These are phyloP conservation scores for Russula sp. DNA, from an alignment of 768 basidiomycete genomes.

Conservation along the genomic window DNA sequence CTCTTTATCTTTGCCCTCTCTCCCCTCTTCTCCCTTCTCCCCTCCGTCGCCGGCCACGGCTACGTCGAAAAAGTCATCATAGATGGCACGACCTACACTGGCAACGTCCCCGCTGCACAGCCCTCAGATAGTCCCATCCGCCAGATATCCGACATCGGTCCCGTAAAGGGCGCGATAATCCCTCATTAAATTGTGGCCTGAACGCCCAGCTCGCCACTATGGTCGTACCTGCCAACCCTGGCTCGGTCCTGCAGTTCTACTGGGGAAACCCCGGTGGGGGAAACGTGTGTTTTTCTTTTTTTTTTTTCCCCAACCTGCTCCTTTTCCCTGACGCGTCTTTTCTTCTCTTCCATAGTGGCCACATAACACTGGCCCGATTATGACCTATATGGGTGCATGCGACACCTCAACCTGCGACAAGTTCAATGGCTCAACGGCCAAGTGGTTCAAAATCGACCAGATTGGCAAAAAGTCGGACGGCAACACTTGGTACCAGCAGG, in stretches of 20 bases:
- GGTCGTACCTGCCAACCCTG: constrained; percentile 57
- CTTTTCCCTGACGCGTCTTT: background rate
- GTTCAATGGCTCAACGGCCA: constrained; percentile 56
- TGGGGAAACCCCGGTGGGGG: constrained; percentile 48
- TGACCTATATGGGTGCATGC: constrained; percentile 74
- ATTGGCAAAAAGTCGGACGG: constrained; percentile 33
- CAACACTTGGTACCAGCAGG: constrained; percentile 35
- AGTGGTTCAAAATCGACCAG: constrained; percentile 66
- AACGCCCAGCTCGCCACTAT: constrained; percentile 46
- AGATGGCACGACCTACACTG: constrained; percentile 26
- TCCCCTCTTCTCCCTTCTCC: constrained; percentile 32
- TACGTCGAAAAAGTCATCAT: constrained; percentile 23
- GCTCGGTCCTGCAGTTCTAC: constrained; percentile 48
- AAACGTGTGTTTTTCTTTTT: constrained; percentile 31
- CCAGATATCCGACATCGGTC: constrained; percentile 41
- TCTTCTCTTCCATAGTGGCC: constrained; percentile 41
- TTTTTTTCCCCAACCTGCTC: background rate
- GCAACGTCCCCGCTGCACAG: constrained; percentile 22
- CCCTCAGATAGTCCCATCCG: constrained; percentile 37
- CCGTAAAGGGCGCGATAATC: constrained; percentile 55
- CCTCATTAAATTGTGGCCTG: constrained; percentile 57
- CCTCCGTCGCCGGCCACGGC: constrained; percentile 25
- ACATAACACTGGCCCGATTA: constrained; percentile 64
- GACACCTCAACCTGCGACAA: constrained; percentile 51
- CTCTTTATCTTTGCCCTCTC: constrained; percentile 8